phyloP scores from a whole-genome alignment of 2,329 filamentous ascomycete species.

The Penicillium sp. region DNA sequence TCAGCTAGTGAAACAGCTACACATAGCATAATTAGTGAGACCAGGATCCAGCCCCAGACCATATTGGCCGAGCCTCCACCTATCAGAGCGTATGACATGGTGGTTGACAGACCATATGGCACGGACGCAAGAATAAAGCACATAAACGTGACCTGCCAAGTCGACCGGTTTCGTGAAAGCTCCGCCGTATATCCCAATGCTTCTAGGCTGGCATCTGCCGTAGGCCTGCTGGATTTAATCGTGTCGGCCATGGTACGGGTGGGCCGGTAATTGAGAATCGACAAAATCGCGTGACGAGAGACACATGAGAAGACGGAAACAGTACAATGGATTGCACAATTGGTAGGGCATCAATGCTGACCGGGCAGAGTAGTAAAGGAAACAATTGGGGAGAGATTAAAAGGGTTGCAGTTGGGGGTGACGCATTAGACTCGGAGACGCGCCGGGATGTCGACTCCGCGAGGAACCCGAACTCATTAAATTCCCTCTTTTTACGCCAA shows the following conservation, averaged over 20 bases:
- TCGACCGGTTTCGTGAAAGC: slow-evolving; percentile 58
- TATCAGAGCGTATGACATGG: slow-evolving; percentile 65
- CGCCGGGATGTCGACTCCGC: not conserved
- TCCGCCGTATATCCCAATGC: slow-evolving; percentile 60
- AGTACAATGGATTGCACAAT: too few species aligned
- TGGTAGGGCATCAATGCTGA: too few species aligned
- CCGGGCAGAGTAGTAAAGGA: too few species aligned
- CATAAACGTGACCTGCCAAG: slow-evolving; percentile 24
- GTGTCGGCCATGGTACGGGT: too few species aligned
- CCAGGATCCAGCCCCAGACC: slow-evolving; percentile 66
- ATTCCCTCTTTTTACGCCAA: not conserved
- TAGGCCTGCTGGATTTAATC: too few species aligned
- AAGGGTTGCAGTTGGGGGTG: not conserved
- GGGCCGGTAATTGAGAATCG: too few species aligned
- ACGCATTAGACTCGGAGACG: not conserved
- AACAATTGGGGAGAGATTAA: not conserved
- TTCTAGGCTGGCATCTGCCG: too few species aligned
- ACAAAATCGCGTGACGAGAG: too few species aligned
- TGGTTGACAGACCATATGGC: slow-evolving; percentile 64
- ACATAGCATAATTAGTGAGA: slow-evolving; percentile 60
- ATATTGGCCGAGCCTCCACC: slow-evolving; percentile 69
- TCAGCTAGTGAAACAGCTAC: slow-evolving; percentile 66
- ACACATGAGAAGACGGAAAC: too few species aligned
- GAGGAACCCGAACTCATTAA: not conserved
- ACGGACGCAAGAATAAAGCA: slow-evolving; percentile 69